A percentile compares a stretch with the other conserved stretches of the same genome.
phyloP scores from a whole-genome alignment of 129 eudicot genomes.

The Pulicaria dysenterica region DNA sequence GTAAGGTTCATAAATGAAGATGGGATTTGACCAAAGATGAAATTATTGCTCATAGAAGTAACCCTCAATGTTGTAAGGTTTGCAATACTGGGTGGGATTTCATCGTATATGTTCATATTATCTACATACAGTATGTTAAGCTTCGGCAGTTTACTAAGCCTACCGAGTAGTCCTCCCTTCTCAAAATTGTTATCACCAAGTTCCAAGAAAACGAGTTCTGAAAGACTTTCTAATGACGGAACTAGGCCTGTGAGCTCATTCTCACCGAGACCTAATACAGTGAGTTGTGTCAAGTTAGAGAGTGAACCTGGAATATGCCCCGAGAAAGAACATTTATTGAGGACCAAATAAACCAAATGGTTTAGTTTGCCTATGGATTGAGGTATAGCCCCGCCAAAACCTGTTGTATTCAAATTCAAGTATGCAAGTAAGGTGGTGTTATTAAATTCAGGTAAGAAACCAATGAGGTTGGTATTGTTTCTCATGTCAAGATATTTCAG shows the following conservation, averaged over 20 bases:
- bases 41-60: background rate
- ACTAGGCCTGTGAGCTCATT: constrained; percentile 14
- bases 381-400: constrained; percentile 36
- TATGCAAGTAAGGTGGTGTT: constrained; percentile 21
- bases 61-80: constrained; percentile 3
- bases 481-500: constrained; percentile 15
- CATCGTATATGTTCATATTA: constrained; percentile 2
- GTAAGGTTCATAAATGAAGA: no score
- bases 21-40: constrained; percentile 1
- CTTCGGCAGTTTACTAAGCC: constrained; percentile 12
- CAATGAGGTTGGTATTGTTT: constrained; percentile 13
- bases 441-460: constrained; percentile 37
- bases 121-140: background rate
- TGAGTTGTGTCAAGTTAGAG: constrained; percentile 27
- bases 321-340: background rate
- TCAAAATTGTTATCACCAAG: background rate
- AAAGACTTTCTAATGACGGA: constrained; percentile 17
- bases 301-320: constrained; percentile 22
- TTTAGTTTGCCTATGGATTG: constrained; percentile 32
- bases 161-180: background rate
- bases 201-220: background rate
- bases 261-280: background rate
- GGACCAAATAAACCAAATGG: background rate
- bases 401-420: background rate
- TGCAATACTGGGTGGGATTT: constrained; percentile 25